Conservation (phyloP, 2,329 filamentous ascomycete genomes). For the Colletotrichum lentis region DNA sequence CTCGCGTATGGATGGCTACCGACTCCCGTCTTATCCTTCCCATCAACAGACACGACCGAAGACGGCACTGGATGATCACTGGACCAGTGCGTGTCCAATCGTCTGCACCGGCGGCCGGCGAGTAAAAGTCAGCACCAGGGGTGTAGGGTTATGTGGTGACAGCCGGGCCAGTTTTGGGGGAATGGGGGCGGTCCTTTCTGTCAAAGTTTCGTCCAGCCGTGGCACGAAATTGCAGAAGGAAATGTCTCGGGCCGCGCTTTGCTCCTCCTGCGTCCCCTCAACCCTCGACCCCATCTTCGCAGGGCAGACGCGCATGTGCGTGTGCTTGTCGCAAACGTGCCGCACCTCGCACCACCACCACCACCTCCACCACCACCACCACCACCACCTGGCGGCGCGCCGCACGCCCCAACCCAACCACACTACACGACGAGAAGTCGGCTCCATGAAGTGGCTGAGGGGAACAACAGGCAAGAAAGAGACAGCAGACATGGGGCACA, state of each 20-base stretch:
- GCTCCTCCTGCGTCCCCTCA: conserved; percentile 6
- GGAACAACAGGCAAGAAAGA: too few species aligned
- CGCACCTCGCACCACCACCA: conserved; percentile 27
- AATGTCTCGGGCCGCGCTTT: not conserved
- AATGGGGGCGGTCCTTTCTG: not conserved
- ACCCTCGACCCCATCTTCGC: conserved; percentile 15
- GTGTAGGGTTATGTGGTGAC: conserved; percentile 8
- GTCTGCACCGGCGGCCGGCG: conserved; percentile 6
- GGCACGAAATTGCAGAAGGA: not conserved
- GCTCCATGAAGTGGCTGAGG: not conserved
- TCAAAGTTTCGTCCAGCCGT: not conserved
- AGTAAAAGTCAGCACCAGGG: conserved; percentile 16
- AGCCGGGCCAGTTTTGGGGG: not conserved
- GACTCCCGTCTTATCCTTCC: not conserved
- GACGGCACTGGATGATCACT: not conserved
- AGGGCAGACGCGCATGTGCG: not conserved
- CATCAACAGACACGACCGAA: not conserved
- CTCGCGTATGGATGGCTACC: not conserved
- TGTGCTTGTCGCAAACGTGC: conserved; percentile 28
- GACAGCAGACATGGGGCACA: conserved; percentile 14
- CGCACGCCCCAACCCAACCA: conserved; percentile 22
- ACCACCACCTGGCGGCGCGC: conserved; percentile 29
- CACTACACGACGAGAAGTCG: conserved; percentile 10
- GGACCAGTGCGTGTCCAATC: not conserved
- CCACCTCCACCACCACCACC: too few species aligned